A percentile compares a stretch with the other conserved stretches of the same genome.
phyloP scores from a whole-genome alignment of 139 green algal genomes.

The Asterochloris sp. region DNA sequence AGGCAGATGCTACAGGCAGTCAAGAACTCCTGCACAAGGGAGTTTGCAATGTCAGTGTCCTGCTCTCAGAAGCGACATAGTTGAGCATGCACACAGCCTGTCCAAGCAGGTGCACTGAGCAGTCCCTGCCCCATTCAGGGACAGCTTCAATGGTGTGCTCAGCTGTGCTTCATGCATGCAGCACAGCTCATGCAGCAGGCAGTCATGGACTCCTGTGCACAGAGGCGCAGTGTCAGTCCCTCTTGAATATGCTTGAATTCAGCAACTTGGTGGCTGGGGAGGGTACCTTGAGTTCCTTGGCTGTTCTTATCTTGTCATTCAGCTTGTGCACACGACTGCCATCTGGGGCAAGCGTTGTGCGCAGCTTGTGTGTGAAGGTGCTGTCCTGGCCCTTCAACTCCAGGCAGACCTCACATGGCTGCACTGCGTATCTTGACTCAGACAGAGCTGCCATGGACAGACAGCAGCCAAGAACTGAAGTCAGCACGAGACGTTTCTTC shows the following conservation, averaged over 20 bases:
- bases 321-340: constrained; percentile 1
- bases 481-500: background rate
- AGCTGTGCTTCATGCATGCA: background rate
- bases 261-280: background rate
- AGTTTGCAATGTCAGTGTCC: background rate
- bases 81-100: background rate
- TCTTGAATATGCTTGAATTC: background rate
- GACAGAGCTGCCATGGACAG: background rate
- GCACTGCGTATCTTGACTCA: background rate
- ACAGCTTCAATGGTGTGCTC: background rate
- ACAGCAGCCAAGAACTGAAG: background rate
- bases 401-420: constrained; percentile 1
- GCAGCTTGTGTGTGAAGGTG: background rate
- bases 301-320: constrained; percentile 3
- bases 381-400: background rate
- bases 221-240: no score
- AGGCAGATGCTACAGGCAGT: background rate
- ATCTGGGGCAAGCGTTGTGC: background rate
- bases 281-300: constrained; percentile 8
- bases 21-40: background rate
- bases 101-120: background rate
- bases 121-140: no score
- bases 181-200: background rate
- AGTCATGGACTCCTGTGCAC: no score
- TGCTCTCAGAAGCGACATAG: background rate